Evolutionary conservation across 2,329 filamentous ascomycete genomes (phyloP).

Genomic region (Microsporum ferrugineum): DNA sequence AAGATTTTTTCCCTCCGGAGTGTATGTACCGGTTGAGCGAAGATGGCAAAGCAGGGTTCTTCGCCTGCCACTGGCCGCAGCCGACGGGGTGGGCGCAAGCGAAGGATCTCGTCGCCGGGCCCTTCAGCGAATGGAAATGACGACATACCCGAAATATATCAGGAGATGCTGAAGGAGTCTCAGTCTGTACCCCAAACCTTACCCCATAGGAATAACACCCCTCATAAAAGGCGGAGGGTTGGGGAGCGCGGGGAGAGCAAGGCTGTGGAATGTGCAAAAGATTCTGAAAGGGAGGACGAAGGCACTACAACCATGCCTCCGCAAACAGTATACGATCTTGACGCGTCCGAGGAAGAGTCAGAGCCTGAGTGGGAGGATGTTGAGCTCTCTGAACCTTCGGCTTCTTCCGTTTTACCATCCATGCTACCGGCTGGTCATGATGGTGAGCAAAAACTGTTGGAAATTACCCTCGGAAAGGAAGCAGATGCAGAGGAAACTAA

Average conservation of each 20-base stretch:
- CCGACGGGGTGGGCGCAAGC: background rate
- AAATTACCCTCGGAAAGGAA: slow-evolving; percentile 30
- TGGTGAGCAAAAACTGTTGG: slow-evolving; percentile 20
- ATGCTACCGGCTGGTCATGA: slow-evolving; percentile 7
- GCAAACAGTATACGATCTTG: slow-evolving; percentile 38
- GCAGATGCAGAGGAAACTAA: slow-evolving; percentile 18
- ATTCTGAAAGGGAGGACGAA: slow-evolving; percentile 4
- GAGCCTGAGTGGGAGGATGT: slow-evolving; percentile 53
- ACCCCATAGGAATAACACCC: slow-evolving; percentile 3
- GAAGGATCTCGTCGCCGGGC: background rate
- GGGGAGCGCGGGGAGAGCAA: slow-evolving; percentile 11
- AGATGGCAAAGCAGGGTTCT: background rate
- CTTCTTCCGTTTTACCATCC: slow-evolving; percentile 18
- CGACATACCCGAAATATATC: slow-evolving; percentile 9
- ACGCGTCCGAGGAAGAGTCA: slow-evolving; percentile 37
- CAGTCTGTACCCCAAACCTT: background rate
- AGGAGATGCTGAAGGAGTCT: slow-evolving; percentile 10
- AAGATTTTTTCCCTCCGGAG: background rate
- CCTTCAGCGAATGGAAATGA: slow-evolving; percentile 1
- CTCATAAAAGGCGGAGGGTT: slow-evolving; percentile 15
- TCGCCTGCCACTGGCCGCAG: background rate
- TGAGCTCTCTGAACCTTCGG: slow-evolving; percentile 27
- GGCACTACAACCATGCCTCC: slow-evolving; percentile 13
- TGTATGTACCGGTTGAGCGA: background rate
- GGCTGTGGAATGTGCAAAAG: background rate